Percentiles rank a stretch among this genome's conserved stretches.
Conservation (phyloP, 2,329 filamentous ascomycete genomes). For the Raffaelea ambrosiae region DNA sequence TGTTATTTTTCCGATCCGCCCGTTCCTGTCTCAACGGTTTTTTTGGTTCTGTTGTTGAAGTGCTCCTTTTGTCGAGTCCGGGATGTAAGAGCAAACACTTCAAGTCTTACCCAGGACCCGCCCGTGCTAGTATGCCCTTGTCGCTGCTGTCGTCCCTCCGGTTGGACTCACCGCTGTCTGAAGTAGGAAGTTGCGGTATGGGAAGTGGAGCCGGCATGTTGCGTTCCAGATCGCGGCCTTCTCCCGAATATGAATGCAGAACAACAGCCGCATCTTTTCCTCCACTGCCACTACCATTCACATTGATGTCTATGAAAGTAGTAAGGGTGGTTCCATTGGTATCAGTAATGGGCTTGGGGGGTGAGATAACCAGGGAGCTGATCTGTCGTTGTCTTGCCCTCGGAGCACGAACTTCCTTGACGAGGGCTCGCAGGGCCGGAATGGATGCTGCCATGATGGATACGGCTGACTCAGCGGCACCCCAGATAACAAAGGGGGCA, state of each 20-base stretch:
- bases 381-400: too few species aligned
- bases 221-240: neutral
- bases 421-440: slow-evolving; percentile 19
- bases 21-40: too few species aligned
- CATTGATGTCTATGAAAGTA: neutral
- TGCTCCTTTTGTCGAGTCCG: too few species aligned
- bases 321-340: slow-evolving; percentile 1
- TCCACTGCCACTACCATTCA: too few species aligned
- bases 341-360: neutral
- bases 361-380: neutral
- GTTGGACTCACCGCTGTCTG: too few species aligned
- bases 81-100: too few species aligned
- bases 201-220: too few species aligned
- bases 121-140: slow-evolving; percentile 7
- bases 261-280: too few species aligned
- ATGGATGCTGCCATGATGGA: slow-evolving; percentile 23
- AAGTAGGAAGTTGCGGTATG: too few species aligned
- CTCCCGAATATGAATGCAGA: neutral
- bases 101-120: too few species aligned
- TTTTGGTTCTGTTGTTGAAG: too few species aligned
- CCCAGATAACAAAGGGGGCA: slow-evolving; percentile 13
- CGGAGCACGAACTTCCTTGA: slow-evolving; percentile 8
- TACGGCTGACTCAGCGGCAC: slow-evolving; percentile 19
- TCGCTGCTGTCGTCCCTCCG: slow-evolving; percentile 8
- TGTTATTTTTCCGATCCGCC: too few species aligned